Base-by-base conservation (phyloP, 2,329 filamentous ascomycete genomes). In the Pseudogymnoascus sp. region DNA sequence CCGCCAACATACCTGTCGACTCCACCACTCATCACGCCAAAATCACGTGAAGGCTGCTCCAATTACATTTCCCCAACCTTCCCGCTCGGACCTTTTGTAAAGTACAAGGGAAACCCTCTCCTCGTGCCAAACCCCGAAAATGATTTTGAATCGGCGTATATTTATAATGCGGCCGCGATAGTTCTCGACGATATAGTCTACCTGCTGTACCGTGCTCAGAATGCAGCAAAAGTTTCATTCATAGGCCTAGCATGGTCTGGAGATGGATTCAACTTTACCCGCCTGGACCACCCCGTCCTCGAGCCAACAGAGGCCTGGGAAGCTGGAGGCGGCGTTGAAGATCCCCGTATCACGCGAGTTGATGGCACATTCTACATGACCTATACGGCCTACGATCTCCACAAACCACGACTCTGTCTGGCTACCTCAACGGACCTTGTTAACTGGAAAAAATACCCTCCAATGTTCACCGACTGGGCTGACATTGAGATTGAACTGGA, bases 331-430 rank as follows among this genome's bases (percentile, higher is more conserved):
- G 71, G 71, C 37, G 69, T 67, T 25, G 72, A 74, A 61, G 73
- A 74, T 60, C 72, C 73, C 12, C 67, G 73, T 15, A 65, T 74
- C 9, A 67, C 71, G 10, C 69, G 70, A 15, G 64, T 72, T 36
- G 71, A 74, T 25, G 72, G 72, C 5, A 70, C 70, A 0, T 73
- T 74, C 63, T 73, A 74, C 66, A 61, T 74, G 63, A 74, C 72
- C 4, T 74, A 74, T 62, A 74, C 72, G 3, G 70, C 63, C 1
- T 74, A 67, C 59, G 70, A 74, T 52, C 48, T 65, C 27, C 66
- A 66, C 3, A 66, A 64, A 2, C 64, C 72, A 18, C 69, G 68
- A 33, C 68, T 74, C 10, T 73, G 72, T 40, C 61, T 74, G 4
- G 72, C 72, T 36, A 74, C 72, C 2, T 73, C 71, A 7, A 70